Conservation (phyloP, 805 yeast species). For the Citeromyces matritensis region DNA sequence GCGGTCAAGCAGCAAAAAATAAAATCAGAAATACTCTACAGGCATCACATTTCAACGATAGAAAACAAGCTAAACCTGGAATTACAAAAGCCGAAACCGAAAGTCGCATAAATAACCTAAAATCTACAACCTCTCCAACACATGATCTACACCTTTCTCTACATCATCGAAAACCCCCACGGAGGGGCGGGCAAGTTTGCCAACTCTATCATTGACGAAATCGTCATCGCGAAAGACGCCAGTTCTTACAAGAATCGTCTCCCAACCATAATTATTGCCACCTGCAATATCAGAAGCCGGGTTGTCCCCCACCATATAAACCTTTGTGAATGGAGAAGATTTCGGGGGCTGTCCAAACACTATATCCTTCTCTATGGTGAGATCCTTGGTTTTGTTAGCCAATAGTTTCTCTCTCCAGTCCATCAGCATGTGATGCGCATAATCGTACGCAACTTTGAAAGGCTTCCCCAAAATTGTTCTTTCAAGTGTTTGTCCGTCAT, state of each 20-base stretch:
- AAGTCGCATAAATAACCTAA: too few species aligned
- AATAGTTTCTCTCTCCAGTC: constrained; percentile 29
- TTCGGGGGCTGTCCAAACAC: constrained; percentile 24
- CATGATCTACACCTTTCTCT: constrained; percentile 22
- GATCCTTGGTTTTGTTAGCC: constrained; percentile 3
- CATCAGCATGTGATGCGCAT: constrained; percentile 58
- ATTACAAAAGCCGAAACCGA: too few species aligned
- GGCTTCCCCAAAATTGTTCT: constrained; percentile 73
- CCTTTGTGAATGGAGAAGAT: constrained; percentile 32
- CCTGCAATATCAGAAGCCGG: constrained; percentile 90
- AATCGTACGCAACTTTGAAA: constrained; percentile 62
- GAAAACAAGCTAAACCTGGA: too few species aligned
- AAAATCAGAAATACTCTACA: too few species aligned
- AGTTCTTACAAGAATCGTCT: constrained; percentile 66
- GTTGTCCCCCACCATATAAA: constrained; percentile 95
- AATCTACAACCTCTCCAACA: constrained; percentile 6
- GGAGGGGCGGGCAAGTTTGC: constrained; percentile 22
- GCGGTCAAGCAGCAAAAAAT: too few species aligned
- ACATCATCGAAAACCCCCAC: constrained; percentile 36
- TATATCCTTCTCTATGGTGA: constrained; percentile 17
- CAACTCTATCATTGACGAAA: constrained; percentile 6
- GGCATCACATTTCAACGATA: too few species aligned
- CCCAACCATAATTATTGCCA: constrained; percentile 82
- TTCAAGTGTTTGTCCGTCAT: constrained; percentile 30
- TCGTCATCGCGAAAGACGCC: constrained; percentile 72